phyloP scores from a whole-genome alignment of 2,329 filamentous ascomycete species.

The Trichoderma semiorbis region DNA sequence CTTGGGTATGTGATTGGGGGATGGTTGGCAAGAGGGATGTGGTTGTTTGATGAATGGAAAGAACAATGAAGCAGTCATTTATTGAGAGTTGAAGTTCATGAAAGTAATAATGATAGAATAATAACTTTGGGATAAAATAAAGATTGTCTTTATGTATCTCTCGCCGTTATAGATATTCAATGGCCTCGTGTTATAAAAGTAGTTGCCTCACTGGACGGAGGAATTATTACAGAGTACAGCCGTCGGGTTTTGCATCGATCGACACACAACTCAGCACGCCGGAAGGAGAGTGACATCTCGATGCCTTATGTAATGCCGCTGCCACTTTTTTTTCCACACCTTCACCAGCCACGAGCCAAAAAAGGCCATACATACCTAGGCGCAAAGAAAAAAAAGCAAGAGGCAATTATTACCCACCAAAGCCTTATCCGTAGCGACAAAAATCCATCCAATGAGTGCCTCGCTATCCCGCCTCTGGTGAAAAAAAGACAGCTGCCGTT shows the following conservation, averaged over 20 bases:
- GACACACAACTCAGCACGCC: not conserved
- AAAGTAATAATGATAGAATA: not conserved
- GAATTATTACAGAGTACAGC: not conserved
- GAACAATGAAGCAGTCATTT: not conserved
- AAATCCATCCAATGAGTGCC: constrained; percentile 3
- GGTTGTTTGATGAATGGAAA: not conserved
- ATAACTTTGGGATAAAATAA: not conserved
- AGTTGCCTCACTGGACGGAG: not conserved
- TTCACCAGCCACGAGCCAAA: not conserved
- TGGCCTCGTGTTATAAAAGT: not conserved
- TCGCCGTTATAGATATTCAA: not conserved
- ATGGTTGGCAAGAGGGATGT: not conserved
- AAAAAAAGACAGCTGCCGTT: not conserved
- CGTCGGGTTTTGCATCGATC: not conserved
- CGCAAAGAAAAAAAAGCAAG: not conserved
- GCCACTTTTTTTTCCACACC: not conserved
- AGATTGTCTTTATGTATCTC: not conserved
- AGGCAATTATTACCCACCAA: constrained; percentile 4
- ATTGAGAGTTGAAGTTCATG: not conserved
- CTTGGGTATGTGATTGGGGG: not conserved
- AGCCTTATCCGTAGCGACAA: constrained; percentile 10
- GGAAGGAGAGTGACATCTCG: not conserved
- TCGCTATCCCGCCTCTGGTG: constrained; percentile 1
- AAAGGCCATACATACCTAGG: not conserved
- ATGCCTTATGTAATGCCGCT: not conserved